Base-by-base conservation (phyloP, 2,329 filamentous ascomycete species). In the Penicillium capsulatum region DNA sequence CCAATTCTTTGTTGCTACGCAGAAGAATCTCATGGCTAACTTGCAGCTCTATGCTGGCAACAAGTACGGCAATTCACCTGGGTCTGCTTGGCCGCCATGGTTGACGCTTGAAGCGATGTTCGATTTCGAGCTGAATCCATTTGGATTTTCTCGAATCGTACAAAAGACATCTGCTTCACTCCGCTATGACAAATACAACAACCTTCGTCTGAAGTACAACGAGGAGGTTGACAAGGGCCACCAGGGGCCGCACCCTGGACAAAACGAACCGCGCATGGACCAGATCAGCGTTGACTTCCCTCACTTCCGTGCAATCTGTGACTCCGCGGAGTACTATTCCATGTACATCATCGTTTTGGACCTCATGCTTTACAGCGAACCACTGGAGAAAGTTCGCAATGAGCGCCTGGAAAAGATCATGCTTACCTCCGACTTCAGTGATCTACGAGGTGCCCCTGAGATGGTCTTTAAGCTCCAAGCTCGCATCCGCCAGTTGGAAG, bases 21-120 rank as follows among this genome's bases (percentile, higher is more conserved):
- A 91, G 56, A 94, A 94, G 68, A 92, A 84, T 63, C 91, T 98
- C 9, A 85, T 84, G 7, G 84, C 86, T 47, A 80, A 94, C 48
- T 76, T 96, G 37, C 89, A 92, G 37, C 84, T 95, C 74, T 97
- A 98, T 62, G 90, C 91, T 15, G 91, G 89, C 37, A 95, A 91
- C 65, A 84, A 82, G 44, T 98, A 98, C 58, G 94, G 94, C 26
- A 84, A 89, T 19, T 81, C 86, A 28, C 76, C 79, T 24, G 88
- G 88, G 7, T 87, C 89, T 3, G 82, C 86, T 11, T 99, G 94
- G 92, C 92, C 92, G 8, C 92, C 92, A 1, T 99, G 92, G 92
- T 87, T 97, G 32, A 92, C 92, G 0, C 84, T 98, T 70, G 92
- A 99, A 67, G 87, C 95, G 54, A 96, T 98, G 84, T 96, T 95